phyloP scores from a whole-genome alignment of 2,329 filamentous ascomycete genomes.

The Nakataea oryzae region DNA sequence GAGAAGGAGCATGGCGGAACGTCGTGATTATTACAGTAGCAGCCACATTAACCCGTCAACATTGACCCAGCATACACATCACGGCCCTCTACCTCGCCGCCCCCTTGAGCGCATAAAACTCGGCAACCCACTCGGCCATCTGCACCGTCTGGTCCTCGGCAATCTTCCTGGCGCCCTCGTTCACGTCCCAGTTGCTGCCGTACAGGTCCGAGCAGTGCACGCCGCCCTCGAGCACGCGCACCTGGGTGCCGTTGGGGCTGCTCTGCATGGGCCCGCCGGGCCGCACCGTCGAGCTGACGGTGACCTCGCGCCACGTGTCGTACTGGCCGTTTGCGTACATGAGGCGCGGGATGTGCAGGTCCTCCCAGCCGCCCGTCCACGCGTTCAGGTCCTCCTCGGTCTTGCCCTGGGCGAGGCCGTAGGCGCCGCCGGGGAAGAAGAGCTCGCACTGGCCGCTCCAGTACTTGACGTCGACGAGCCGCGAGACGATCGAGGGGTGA shows the following conservation, averaged over 20 bases:
- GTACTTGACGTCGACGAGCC: conserved; percentile 22
- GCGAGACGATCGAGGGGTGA: conserved; percentile 29
- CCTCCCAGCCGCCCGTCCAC: conserved; percentile 27
- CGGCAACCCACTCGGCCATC: conserved; percentile 41
- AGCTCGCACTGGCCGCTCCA: conserved; percentile 32
- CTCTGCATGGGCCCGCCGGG: conserved; percentile 26
- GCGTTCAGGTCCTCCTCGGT: conserved; percentile 21
- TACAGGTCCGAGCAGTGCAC: conserved; percentile 29
- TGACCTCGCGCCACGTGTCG: conserved; percentile 29
- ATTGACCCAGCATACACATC: no score
- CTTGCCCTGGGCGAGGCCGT: conserved; percentile 20
- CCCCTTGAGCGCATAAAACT: conserved; percentile 29
- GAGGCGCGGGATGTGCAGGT: conserved; percentile 21
- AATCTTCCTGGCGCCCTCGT: conserved; percentile 36
- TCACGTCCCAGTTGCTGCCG: conserved; percentile 35
- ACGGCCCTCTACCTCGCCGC: not conserved
- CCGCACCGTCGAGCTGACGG: conserved; percentile 23
- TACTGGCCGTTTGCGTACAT: conserved; percentile 28
- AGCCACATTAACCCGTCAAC: no score
- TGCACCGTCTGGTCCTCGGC: conserved; percentile 37
- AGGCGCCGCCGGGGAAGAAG: conserved; percentile 30
- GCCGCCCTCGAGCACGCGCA: conserved; percentile 23
- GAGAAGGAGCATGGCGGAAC: no score
- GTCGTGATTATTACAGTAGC: no score
- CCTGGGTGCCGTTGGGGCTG: conserved; percentile 15